Percentiles rank a stretch among this genome's conserved stretches.
Conservation (phyloP, 2,329 filamentous ascomycete genomes). For the Sporothrix schenckii region DNA sequence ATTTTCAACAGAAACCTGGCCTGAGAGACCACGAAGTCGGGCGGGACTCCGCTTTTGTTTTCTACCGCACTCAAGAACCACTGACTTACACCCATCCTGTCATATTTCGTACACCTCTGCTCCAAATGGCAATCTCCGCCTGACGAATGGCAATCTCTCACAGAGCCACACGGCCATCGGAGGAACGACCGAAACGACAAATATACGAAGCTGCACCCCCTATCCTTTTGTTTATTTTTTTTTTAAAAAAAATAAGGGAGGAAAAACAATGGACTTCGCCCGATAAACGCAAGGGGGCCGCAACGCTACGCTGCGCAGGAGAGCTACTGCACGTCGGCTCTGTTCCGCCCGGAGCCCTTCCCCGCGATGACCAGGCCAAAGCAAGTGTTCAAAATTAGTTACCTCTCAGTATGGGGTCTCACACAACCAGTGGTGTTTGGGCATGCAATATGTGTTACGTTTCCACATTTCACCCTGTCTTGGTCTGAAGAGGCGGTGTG, state of each 20-base stretch:
- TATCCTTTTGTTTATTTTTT: no score
- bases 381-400: background rate
- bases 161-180: background rate
- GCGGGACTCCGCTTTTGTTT: background rate
- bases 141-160: conserved; percentile 4
- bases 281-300: conserved; percentile 1
- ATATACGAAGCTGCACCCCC: background rate
- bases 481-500: conserved; percentile 30
- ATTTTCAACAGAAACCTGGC: background rate
- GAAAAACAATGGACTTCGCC: background rate
- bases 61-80: background rate
- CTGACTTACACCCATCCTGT: background rate
- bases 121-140: background rate
- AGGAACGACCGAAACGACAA: background rate
- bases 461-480: conserved; percentile 20
- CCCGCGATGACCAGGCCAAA: conserved; percentile 26
- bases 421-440: background rate
- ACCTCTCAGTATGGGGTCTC: background rate
- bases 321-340: conserved; percentile 22
- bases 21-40: background rate
- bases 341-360: conserved; percentile 28
- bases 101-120: background rate
- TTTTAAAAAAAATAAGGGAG: background rate
- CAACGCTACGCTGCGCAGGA: background rate
- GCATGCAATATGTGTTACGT: conserved; percentile 26